A percentile compares a stretch with the other conserved stretches of the same genome.
phyloP scores from a whole-genome alignment of 148 eudicot genomes.

The Pharnaceum exiguum region DNA sequence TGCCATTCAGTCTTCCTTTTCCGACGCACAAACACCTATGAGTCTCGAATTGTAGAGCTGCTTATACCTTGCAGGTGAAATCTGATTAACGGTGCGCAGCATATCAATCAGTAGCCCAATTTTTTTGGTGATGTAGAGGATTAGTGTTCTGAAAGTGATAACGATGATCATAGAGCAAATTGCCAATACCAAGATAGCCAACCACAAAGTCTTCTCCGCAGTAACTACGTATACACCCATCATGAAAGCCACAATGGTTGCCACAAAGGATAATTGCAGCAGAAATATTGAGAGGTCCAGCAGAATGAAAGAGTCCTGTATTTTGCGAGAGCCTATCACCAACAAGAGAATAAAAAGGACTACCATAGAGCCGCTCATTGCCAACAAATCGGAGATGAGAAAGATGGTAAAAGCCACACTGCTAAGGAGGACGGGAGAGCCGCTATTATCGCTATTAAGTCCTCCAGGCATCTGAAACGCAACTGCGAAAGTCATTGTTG shows the following conservation, averaged over 20 bases:
- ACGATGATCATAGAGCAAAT: not conserved
- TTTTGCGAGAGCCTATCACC: constrained; percentile 5
- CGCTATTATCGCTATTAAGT: not conserved
- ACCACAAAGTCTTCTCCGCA: not conserved
- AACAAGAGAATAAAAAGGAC: constrained; percentile 6
- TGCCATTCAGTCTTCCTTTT: no score
- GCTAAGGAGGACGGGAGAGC: not conserved
- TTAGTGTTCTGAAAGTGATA: no score
- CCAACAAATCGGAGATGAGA: not conserved
- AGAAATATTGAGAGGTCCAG: constrained; percentile 4
- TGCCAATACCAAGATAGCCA: constrained; percentile 1
- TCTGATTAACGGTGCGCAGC: no score
- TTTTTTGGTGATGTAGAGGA: no score
- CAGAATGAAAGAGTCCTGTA: not conserved
- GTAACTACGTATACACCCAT: constrained; percentile 6
- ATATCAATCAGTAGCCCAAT: no score
- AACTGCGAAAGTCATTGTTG: constrained; percentile 11
- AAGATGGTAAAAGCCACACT: not conserved
- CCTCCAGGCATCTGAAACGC: constrained; percentile 18
- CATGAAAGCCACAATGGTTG: constrained; percentile 7
- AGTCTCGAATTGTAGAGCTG: no score
- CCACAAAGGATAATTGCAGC: not conserved
- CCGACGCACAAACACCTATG: no score
- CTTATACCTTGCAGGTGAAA: no score
- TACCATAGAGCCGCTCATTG: constrained; percentile 8